Evolutionary conservation across 176 grass and related monocot genomes (phyloP).

Genomic region (Saccharum spontaneum): DNA sequence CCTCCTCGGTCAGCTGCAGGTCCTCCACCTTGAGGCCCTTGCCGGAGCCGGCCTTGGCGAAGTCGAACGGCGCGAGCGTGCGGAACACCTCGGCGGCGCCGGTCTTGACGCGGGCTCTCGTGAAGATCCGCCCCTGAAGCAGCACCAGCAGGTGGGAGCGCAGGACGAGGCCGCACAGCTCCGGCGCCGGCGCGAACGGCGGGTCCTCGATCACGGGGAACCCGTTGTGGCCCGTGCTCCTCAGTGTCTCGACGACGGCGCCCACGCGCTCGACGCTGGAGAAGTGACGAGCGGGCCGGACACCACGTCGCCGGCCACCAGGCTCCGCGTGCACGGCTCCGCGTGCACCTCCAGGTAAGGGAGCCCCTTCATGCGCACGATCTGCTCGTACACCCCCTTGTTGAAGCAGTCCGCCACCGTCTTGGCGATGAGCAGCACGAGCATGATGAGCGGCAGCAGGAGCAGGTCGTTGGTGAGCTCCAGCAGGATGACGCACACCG

Average conservation of each 20-base stretch:
- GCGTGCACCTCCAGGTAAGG: slow-evolving; percentile 58
- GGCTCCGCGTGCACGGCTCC: slow-evolving; percentile 60
- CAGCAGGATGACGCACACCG: slow-evolving; percentile 75
- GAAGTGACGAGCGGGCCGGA: slow-evolving; percentile 55
- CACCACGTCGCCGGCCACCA: slow-evolving; percentile 50
- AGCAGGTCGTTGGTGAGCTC: slow-evolving; percentile 71
- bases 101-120: slow-evolving; percentile 33
- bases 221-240: slow-evolving; percentile 55
- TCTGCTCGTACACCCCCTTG: slow-evolving; percentile 71
- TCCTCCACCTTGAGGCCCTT: slow-evolving; percentile 56
- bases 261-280: slow-evolving; percentile 54
- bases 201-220: slow-evolving; percentile 63
- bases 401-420: slow-evolving; percentile 77
- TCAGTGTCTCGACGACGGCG: slow-evolving; percentile 41
- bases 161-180: slow-evolving; percentile 65
- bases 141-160: slow-evolving; percentile 66
- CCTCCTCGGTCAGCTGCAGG: slow-evolving; percentile 45
- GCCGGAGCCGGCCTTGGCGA: slow-evolving; percentile 65
- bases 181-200: slow-evolving; percentile 48
- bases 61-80: slow-evolving; percentile 55
- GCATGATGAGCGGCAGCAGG: slow-evolving; percentile 74
- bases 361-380: slow-evolving; percentile 70
- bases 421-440: slow-evolving; percentile 67
- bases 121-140: slow-evolving; percentile 54
- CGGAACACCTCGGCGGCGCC: slow-evolving; percentile 45